Percentiles rank a stretch among this genome's conserved stretches.
Evolutionary conservation across 164 flowering plant species (phyloP).

Genomic region (Piper betle): DNA sequence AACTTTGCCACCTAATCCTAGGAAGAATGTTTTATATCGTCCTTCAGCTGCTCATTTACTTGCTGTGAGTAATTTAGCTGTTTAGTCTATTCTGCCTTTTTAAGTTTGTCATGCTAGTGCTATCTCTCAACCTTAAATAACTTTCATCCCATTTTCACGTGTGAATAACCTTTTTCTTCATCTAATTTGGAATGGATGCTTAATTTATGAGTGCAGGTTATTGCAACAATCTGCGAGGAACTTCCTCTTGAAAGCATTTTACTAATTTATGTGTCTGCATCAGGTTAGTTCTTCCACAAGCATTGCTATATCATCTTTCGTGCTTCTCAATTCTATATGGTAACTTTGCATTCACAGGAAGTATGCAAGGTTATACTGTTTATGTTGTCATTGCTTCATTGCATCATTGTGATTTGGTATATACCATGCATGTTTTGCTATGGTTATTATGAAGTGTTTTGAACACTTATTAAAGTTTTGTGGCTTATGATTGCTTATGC

Average conservation of each 20-base stretch:
- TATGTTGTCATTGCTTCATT: background rate
- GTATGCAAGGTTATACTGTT: background rate
- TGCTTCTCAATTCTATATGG: background rate
- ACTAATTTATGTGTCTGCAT: conserved; percentile 69
- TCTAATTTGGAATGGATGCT: background rate
- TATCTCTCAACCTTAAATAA: too few species aligned
- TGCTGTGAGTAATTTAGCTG: conserved; percentile 41
- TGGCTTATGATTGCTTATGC: conserved; percentile 8
- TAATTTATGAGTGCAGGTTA: conserved; percentile 39
- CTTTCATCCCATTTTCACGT: too few species aligned
- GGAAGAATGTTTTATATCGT: conserved; percentile 73
- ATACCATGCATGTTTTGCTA: background rate
- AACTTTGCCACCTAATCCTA: conserved; percentile 80
- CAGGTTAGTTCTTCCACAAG: conserved; percentile 62
- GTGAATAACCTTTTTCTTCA: too few species aligned
- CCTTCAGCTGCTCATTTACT: conserved; percentile 76
- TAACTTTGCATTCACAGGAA: background rate
- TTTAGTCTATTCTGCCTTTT: background rate
- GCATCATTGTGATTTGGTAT: background rate
- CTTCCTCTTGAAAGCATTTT: conserved; percentile 72
- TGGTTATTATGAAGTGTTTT: too few species aligned
- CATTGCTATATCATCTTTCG: background rate
- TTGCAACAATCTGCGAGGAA: conserved; percentile 82
- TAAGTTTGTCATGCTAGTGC: background rate
- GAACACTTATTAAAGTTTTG: background rate